These are phyloP conservation scores for Pythium periplocum DNA, from an alignment of 352 stramenopile genomes.

Conservation along the genomic window DNA sequence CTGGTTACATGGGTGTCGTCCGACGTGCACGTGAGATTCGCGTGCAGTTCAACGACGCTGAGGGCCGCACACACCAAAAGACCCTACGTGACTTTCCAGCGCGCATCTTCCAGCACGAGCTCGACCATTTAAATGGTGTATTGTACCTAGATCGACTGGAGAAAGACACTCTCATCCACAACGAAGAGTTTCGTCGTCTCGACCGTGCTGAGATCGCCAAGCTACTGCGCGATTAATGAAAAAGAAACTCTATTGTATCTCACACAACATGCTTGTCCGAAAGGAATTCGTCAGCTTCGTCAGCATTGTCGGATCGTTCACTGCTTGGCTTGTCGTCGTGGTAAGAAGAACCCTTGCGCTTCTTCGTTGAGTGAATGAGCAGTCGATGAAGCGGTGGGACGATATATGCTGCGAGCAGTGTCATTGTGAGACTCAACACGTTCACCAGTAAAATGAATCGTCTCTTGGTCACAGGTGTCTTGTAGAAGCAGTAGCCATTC, in stretches of 20 bases:
- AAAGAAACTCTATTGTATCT: conserved; percentile 2
- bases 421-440: conserved; percentile 20
- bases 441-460: conserved; percentile 23
- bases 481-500: conserved; percentile 77
- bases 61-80: conserved; percentile 47
- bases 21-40: conserved; percentile 51
- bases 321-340: background rate
- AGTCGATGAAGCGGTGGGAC: conserved; percentile 22
- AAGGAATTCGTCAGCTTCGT: conserved; percentile 9
- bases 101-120: conserved; percentile 80
- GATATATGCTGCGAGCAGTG: conserved; percentile 19
- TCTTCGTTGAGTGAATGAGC: conserved; percentile 10
- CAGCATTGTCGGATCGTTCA: background rate
- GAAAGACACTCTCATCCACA: conserved; percentile 67
- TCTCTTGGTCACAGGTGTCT: conserved; percentile 18
- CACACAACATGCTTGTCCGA: conserved; percentile 20
- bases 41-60: conserved; percentile 51
- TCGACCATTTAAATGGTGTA: conserved; percentile 74
- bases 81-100: conserved; percentile 71
- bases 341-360: conserved; percentile 13
- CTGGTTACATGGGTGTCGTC: conserved; percentile 75
- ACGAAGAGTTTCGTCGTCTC: conserved; percentile 72
- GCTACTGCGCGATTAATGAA: conserved; percentile 33
- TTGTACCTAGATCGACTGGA: conserved; percentile 77
- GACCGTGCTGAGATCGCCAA: conserved; percentile 57